Base-by-base conservation (phyloP, 495 filamentous ascomycete genomes). In the Letharia lupina region DNA sequence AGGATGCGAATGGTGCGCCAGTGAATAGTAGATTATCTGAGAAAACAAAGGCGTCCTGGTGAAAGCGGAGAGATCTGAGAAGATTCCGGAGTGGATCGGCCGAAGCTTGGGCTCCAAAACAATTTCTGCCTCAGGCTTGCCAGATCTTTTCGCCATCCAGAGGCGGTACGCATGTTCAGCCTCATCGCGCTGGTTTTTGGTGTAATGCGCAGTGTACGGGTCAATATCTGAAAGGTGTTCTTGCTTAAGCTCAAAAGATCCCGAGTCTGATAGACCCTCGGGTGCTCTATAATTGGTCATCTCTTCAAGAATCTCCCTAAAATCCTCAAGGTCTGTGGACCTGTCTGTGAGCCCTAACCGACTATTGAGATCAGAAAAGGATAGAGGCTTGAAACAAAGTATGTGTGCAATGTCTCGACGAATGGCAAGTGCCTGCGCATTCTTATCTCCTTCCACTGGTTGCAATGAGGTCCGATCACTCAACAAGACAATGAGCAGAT, bases 181-280 rank as follows among this genome's bases (percentile, higher is more conserved):
- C 73, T 99, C 94, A 70, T 99, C 94, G 37, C 94, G 88, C 75
- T 98, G 95, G 73, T 98, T 98, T 75, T 96, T 95, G 68, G 85
- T 92, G 77, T 94, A 99, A 69, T 97, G 90, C 18, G 91, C 87
- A 70, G 91, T 91, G 72, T 97, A 99, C 7, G 94, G 94, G 74
- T 99, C 94, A 40, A 98, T 84, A 37, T 95, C 82, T 63, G 89
- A 88, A 39, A 96, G 81, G 68, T 87, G 91, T 64, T 96, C 82
- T 1, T 87, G 83, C 75, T 93, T 96, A 52, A 99, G 79, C 72
- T 96, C 91, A 70, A 99, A 98, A 1, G 89, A 96, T 39, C 94
- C 94, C 13, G 90, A 87, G 75, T 98, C 94, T 41, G 89, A 90
- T 45, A 99, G 73, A 12, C 94, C 93, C 74, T 98, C 94, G 0